Percentiles rank a stretch among this genome's conserved stretches.
Conservation (phyloP, 495 filamentous ascomycete species). For the Neurospora pannonica region DNA sequence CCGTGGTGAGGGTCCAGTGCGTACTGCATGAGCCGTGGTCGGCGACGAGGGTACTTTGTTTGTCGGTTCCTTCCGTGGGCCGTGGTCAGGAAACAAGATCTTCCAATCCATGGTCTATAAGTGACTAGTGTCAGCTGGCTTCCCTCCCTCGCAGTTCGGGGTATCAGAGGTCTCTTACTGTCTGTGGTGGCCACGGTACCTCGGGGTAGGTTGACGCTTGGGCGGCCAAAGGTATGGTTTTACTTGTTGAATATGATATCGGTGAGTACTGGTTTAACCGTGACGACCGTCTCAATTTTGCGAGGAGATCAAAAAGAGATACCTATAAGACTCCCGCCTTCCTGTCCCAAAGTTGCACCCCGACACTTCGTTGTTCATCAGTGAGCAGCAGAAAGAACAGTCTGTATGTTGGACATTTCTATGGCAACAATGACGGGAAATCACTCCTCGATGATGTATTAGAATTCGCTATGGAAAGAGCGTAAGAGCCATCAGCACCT, state of each 20-base stretch:
- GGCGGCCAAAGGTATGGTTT: background rate
- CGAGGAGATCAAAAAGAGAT: background rate
- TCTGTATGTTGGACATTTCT: background rate
- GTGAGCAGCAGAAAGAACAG: background rate
- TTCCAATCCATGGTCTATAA: background rate
- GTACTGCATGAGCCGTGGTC: background rate
- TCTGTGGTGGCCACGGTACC: background rate
- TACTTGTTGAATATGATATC: background rate
- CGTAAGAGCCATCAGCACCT: background rate
- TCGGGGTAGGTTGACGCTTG: background rate
- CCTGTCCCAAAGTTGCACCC: background rate
- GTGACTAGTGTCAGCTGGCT: background rate
- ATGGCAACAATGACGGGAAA: background rate
- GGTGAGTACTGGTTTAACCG: too few relatives aligned
- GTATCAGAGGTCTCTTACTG: background rate
- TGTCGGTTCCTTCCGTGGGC: background rate
- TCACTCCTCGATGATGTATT: background rate
- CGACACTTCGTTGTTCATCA: background rate
- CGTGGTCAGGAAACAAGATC: background rate
- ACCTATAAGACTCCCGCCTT: background rate
- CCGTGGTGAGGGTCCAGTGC: background rate
- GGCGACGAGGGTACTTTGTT: background rate
- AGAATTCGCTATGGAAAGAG: background rate
- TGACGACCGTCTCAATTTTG: too few relatives aligned
- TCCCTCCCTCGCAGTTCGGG: background rate